A percentile compares a stretch with the other conserved stretches of the same genome.
phyloP scores from a whole-genome alignment of 106 monocot genomes.

The Alisma plantagoaquatica region DNA sequence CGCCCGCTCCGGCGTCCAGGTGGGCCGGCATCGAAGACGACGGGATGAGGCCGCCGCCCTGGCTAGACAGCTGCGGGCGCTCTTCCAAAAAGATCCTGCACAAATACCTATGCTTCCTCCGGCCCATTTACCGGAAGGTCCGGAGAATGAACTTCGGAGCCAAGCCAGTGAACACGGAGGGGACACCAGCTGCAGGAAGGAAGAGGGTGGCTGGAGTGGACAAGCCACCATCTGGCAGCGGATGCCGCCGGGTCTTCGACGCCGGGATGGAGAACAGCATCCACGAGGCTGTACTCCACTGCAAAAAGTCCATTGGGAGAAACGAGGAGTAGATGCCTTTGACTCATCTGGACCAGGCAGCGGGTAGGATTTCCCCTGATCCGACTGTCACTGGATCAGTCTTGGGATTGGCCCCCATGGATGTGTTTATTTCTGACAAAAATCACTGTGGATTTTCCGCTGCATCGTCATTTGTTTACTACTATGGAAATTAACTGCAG shows the following conservation, averaged over 20 bases:
- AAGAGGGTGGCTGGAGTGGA: neutral
- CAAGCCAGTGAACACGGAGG: neutral
- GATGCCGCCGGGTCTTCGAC: slow-evolving; percentile 5
- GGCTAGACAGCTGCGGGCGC: neutral
- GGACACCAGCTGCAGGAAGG: neutral
- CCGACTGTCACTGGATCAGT: no score
- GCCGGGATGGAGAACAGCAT: slow-evolving; percentile 8
- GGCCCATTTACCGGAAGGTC: slow-evolving; percentile 15
- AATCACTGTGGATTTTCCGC: no score
- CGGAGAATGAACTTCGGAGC: slow-evolving; percentile 1
- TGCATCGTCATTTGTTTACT: no score
- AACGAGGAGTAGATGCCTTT: no score
- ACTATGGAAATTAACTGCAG: no score
- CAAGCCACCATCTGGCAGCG: neutral
- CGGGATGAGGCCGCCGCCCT: no score
- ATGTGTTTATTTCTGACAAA: no score
- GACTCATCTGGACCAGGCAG: no score
- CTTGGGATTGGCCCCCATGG: no score
- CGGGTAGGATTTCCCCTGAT: no score
- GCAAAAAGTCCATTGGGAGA: slow-evolving; percentile 24
- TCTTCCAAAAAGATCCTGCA: slow-evolving; percentile 3
- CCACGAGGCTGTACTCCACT: slow-evolving; percentile 28
- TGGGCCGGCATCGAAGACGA: no score
- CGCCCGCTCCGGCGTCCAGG: neutral
- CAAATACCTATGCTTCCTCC: slow-evolving; percentile 15